A percentile compares a stretch with the other conserved stretches of the same genome.
Conservation (phyloP, 208 protist genomes). For the Crithidia expoeki region DNA sequence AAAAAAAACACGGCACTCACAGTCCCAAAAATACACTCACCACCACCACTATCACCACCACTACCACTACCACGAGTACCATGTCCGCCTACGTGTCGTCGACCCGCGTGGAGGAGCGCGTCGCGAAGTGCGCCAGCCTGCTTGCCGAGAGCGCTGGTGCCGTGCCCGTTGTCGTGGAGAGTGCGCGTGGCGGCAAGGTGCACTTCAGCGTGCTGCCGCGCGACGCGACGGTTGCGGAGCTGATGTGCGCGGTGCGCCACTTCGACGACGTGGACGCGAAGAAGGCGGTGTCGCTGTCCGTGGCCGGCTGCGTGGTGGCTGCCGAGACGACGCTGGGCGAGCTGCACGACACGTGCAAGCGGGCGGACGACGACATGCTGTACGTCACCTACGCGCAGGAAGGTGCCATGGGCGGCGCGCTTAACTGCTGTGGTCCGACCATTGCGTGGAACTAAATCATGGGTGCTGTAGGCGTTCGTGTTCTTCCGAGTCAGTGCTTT, state of each 20-base stretch:
- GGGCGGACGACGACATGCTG: conserved; percentile 42
- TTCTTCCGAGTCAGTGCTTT: background rate
- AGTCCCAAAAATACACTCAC: background rate
- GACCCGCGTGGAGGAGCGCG: too few species aligned
- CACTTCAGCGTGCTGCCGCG: conserved; percentile 29
- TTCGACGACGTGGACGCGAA: conserved; percentile 10
- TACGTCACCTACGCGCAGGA: conserved; percentile 38
- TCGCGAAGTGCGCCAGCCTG: too few species aligned
- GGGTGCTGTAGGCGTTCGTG: too few species aligned
- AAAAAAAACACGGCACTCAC: too few species aligned
- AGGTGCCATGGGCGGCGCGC: conserved; percentile 6
- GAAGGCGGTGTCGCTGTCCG: conserved; percentile 21
- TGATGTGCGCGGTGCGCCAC: conserved; percentile 21
- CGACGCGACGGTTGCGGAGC: conserved; percentile 31
- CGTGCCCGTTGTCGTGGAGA: too few species aligned
- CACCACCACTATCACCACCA: too few species aligned
- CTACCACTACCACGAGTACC: background rate
- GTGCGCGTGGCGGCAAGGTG: too few species aligned
- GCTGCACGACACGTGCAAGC: conserved; percentile 39
- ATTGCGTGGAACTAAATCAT: background rate
- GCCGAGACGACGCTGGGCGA: conserved; percentile 34
- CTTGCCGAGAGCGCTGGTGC: too few species aligned
- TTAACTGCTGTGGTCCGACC: background rate
- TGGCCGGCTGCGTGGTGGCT: conserved; percentile 27
- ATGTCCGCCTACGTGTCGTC: too few species aligned